These are phyloP conservation scores for Nicotiana knightiana DNA, from an alignment of 257 asterid genomes.

Conservation along the genomic window DNA sequence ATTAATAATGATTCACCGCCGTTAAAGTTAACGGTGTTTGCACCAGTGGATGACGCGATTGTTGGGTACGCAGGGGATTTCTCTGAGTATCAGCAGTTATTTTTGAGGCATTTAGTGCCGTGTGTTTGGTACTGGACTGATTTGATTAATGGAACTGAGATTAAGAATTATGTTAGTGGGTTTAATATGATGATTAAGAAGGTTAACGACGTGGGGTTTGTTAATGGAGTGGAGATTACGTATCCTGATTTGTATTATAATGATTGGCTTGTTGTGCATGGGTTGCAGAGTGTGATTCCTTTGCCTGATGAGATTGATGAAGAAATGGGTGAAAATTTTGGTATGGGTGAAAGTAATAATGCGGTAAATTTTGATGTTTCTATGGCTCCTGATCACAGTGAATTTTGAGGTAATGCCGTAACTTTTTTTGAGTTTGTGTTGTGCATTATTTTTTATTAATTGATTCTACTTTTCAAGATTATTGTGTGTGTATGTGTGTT, in stretches of 20 bases:
- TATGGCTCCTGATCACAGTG: conserved; percentile 18
- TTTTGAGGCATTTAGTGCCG: conserved; percentile 63
- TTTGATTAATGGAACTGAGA: conserved; percentile 40
- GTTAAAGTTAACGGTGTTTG: conserved; percentile 52
- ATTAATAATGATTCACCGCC: neutral
- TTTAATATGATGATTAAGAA: conserved; percentile 34
- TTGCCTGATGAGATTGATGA: conserved; percentile 37
- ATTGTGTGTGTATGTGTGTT: neutral
- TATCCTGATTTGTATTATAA: conserved; percentile 57
- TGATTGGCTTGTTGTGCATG: conserved; percentile 59
- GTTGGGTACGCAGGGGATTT: conserved; percentile 43
- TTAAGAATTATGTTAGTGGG: conserved; percentile 39
- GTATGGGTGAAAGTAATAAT: neutral
- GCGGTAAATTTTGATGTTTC: neutral
- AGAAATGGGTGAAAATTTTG: conserved; percentile 17
- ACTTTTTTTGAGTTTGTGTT: neutral
- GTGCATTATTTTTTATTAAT: neutral
- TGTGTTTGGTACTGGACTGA: conserved; percentile 51
- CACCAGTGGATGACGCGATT: conserved; percentile 55
- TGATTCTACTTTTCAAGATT: neutral
- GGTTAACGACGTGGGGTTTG: conserved; percentile 33
- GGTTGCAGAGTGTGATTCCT: conserved; percentile 43
- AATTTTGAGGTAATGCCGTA: conserved; percentile 20
- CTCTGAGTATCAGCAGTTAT: conserved; percentile 32
- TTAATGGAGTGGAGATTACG: conserved; percentile 55